Percentiles rank a stretch among this genome's conserved stretches.
Evolutionary conservation across 768 basidiomycete species (phyloP).

Genomic region (Gymnopilus junonius): DNA sequence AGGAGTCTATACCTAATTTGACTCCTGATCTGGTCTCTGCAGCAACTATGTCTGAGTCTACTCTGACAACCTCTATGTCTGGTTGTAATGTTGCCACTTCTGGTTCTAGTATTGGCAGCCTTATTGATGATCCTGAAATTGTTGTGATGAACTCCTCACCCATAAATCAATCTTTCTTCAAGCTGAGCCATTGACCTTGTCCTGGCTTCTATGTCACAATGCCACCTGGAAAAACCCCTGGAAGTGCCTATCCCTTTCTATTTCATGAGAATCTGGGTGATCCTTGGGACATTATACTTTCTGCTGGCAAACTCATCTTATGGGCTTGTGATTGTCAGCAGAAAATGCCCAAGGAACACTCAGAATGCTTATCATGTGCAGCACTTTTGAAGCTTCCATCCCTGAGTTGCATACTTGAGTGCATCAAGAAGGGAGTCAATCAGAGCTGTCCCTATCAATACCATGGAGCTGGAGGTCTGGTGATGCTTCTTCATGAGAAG

Average conservation of each 20-base stretch:
- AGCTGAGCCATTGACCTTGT: background rate
- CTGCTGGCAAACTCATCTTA: background rate
- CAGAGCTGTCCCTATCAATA: conserved; percentile 3
- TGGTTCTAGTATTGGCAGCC: no score
- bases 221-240: background rate
- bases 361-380: background rate
- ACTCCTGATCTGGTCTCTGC: no score
- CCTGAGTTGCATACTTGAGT: background rate
- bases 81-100: no score
- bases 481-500: conserved; percentile 2
- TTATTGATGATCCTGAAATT: no score
- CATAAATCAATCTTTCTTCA: background rate
- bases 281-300: background rate
- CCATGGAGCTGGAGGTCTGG: conserved; percentile 8
- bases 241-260: background rate
- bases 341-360: background rate
- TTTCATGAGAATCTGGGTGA: background rate
- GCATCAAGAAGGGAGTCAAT: conserved; percentile 6
- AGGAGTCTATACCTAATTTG: no score
- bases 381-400: background rate
- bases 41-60: no score
- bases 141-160: background rate
- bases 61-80: no score
- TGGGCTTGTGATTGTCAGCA: background rate
- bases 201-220: no score